Evolutionary conservation across 768 basidiomycete genomes (phyloP).

Genomic region (Lentinula guzmanii): DNA sequence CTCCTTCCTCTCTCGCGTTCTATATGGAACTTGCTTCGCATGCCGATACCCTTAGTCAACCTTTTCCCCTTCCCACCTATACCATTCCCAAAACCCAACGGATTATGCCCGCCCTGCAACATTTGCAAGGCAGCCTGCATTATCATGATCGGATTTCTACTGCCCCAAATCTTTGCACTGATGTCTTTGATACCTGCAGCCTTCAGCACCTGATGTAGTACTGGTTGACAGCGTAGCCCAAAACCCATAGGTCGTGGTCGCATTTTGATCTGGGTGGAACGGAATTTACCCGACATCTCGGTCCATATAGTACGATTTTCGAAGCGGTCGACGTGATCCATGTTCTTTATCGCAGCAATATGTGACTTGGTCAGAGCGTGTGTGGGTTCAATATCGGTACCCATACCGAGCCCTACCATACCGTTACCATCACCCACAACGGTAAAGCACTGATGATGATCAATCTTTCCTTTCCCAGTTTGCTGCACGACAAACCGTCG

Average conservation of each 20-base stretch:
- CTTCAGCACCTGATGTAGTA: constrained; percentile 82
- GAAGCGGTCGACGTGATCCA: constrained; percentile 94
- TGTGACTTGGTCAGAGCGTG: constrained; percentile 55
- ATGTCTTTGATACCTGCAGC: constrained; percentile 95
- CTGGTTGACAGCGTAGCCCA: constrained; percentile 84
- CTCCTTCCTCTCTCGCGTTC: constrained; percentile 82
- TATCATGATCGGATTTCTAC: constrained; percentile 78
- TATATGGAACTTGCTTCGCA: constrained; percentile 60
- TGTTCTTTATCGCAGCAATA: constrained; percentile 69
- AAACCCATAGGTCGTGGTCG: constrained; percentile 86
- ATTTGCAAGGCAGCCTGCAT: constrained; percentile 81
- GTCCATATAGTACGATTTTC: constrained; percentile 95
- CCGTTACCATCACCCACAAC: constrained; percentile 83
- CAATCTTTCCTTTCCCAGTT: constrained; percentile 90
- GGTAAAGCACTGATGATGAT: constrained; percentile 52
- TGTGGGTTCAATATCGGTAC: constrained; percentile 56
- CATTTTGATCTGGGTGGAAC: constrained; percentile 73
- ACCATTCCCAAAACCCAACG: constrained; percentile 78
- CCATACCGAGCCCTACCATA: constrained; percentile 77
- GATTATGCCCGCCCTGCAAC: constrained; percentile 80
- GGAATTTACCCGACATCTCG: constrained; percentile 79
- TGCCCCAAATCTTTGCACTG: constrained; percentile 94
- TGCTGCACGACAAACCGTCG: constrained; percentile 72
- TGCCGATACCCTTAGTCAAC: constrained; percentile 69
- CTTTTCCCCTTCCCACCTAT: constrained; percentile 66